These are phyloP conservation scores for Stephanodiscus minutulus DNA, from an alignment of 108 stramenopile species.

Conservation along the genomic window DNA sequence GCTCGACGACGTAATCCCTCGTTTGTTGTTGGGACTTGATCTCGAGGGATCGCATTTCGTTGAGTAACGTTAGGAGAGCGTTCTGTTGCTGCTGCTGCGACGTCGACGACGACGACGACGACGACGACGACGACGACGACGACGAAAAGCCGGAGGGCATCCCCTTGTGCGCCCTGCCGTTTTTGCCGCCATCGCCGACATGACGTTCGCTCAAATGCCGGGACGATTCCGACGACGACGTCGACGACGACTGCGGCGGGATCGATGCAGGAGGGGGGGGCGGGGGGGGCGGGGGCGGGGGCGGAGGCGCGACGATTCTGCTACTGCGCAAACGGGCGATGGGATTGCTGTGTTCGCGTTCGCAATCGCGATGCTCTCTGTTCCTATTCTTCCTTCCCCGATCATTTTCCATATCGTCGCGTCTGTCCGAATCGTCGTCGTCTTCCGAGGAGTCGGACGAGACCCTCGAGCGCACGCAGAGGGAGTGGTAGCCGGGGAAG, in stretches of 20 bases:
- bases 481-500: background rate
- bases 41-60: slow-evolving; percentile 1
- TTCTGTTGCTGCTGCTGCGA: slow-evolving; percentile 6
- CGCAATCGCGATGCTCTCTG: background rate
- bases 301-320: background rate
- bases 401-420: background rate
- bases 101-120: background rate
- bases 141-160: background rate
- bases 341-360: background rate
- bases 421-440: background rate
- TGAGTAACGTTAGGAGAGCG: background rate
- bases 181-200: background rate
- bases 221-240: background rate
- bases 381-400: background rate
- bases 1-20: background rate
- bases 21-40: background rate
- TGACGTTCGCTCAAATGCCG: background rate
- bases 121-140: slow-evolving; percentile 12
- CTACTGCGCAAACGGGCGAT: background rate
- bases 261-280: background rate
- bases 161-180: background rate
- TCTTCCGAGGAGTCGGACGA: background rate
- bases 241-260: background rate
- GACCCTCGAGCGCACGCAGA: background rate
- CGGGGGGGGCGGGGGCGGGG: background rate